Percentiles rank a stretch among this genome's conserved stretches.
These are phyloP conservation scores for Lasiosphaeria ovina DNA, from an alignment of 495 filamentous ascomycete species.

Conservation along the genomic window DNA sequence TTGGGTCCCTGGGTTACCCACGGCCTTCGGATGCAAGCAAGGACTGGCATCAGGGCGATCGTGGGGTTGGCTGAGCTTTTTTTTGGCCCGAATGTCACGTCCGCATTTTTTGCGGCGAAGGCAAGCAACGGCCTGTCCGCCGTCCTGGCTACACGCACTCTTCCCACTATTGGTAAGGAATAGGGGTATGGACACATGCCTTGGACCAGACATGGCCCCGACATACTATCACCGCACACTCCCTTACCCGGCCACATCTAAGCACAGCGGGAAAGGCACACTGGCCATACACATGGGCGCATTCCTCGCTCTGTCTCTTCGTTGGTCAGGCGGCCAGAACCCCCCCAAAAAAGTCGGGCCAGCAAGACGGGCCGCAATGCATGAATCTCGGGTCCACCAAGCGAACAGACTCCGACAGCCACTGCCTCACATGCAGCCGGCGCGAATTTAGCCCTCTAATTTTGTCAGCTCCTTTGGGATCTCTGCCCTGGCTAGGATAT, in stretches of 20 bases:
- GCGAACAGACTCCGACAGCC: slow-evolving; percentile 22
- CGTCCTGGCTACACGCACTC: no score
- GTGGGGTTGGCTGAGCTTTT: slow-evolving; percentile 5
- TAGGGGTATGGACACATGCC: no score
- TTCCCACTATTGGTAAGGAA: no score
- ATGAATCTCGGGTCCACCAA: slow-evolving; percentile 22
- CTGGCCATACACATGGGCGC: neutral
- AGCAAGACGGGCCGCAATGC: slow-evolving; percentile 14
- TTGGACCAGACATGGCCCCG: no score
- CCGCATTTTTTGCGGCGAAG: neutral
- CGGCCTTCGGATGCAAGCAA: neutral
- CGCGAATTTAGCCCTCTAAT: slow-evolving; percentile 17
- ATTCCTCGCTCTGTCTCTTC: neutral
- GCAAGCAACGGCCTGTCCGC: neutral
- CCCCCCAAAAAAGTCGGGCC: slow-evolving; percentile 2
- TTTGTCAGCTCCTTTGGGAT: neutral
- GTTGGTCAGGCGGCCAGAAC: neutral
- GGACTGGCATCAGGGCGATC: slow-evolving; percentile 9
- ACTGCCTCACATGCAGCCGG: slow-evolving; percentile 21
- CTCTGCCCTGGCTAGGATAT: neutral
- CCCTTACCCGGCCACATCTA: neutral
- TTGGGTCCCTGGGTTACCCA: neutral
- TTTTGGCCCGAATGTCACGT: neutral
- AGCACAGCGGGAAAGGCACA: neutral
- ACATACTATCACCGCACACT: neutral